Evolutionary conservation across 2,329 filamentous ascomycete species (phyloP).

Genomic region (Stachybotrys elegans): DNA sequence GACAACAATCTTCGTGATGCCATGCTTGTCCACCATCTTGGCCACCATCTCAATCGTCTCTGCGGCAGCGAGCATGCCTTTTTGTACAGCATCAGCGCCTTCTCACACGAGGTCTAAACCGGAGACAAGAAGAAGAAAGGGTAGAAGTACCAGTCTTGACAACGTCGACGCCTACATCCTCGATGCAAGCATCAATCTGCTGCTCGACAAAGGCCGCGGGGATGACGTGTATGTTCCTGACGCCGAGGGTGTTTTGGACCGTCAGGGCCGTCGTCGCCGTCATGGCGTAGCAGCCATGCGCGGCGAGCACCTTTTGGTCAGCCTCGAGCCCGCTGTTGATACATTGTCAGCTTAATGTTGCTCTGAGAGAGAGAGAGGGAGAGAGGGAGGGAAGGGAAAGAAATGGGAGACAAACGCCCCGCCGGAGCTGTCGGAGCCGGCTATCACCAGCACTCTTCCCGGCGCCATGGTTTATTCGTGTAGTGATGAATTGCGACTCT

Average conservation of each 20-base stretch:
- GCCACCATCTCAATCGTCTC: slow-evolving; percentile 32
- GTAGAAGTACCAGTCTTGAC: slow-evolving; percentile 67
- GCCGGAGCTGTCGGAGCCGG: slow-evolving; percentile 85
- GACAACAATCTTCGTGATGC: slow-evolving; percentile 26
- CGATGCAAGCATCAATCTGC: slow-evolving; percentile 79
- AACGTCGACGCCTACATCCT: slow-evolving; percentile 82
- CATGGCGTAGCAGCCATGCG: slow-evolving; percentile 92
- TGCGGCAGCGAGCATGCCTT: slow-evolving; percentile 33
- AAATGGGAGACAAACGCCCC: slow-evolving; percentile 60
- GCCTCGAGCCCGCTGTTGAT: slow-evolving; percentile 76
- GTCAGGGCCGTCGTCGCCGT: slow-evolving; percentile 93
- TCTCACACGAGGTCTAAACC: not conserved
- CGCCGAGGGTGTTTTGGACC: slow-evolving; percentile 88
- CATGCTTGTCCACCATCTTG: slow-evolving; percentile 23
- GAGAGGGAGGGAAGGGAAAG: not conserved
- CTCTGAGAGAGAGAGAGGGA: not conserved
- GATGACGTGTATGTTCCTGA: slow-evolving; percentile 73
- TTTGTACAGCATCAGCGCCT: not conserved
- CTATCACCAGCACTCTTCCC: slow-evolving; percentile 68
- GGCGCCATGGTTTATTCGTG: slow-evolving; percentile 33
- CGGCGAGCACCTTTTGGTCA: slow-evolving; percentile 89
- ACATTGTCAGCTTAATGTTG: not conserved
- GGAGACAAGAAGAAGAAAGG: not conserved
- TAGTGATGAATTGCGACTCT: too few relatives aligned
- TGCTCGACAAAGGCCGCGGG: slow-evolving; percentile 75